Evolutionary conservation across 2,329 filamentous ascomycete species (phyloP).

Genomic region (Fusarium sp.): DNA sequence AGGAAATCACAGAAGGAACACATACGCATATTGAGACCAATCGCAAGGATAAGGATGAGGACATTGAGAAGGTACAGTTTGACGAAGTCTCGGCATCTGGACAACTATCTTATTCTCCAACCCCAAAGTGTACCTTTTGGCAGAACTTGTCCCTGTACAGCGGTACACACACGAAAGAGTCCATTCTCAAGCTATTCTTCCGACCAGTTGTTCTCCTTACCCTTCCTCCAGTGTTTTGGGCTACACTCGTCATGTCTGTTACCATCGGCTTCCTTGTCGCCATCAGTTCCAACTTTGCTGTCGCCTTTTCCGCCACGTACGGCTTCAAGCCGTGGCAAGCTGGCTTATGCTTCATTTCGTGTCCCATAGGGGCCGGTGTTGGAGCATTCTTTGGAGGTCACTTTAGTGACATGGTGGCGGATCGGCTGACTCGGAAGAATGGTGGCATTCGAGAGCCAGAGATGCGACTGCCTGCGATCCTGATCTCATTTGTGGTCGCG

Average conservation of each 20-base stretch:
- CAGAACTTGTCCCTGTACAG: slow-evolving; percentile 52
- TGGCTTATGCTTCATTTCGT: slow-evolving; percentile 61
- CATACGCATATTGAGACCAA: neutral
- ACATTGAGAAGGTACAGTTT: neutral
- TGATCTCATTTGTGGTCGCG: slow-evolving; percentile 60
- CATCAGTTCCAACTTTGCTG: slow-evolving; percentile 61
- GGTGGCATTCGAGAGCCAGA: slow-evolving; percentile 66
- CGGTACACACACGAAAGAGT: slow-evolving; percentile 55
- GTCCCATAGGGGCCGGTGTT: slow-evolving; percentile 59
- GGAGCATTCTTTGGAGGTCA: slow-evolving; percentile 55
- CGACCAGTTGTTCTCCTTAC: slow-evolving; percentile 60
- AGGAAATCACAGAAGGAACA: neutral
- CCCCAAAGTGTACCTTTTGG: neutral
- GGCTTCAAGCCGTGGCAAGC: slow-evolving; percentile 56
- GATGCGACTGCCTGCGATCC: slow-evolving; percentile 66
- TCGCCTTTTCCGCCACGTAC: slow-evolving; percentile 54
- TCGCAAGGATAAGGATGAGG: neutral
- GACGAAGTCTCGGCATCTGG: neutral
- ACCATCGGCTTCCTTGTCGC: slow-evolving; percentile 66
- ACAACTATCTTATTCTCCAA: neutral
- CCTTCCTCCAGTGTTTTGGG: slow-evolving; percentile 64
- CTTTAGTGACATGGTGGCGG: slow-evolving; percentile 57
- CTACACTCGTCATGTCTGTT: slow-evolving; percentile 61
- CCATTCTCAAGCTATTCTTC: slow-evolving; percentile 56
- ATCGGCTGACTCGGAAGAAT: slow-evolving; percentile 60